Conservation (phyloP, 2,329 filamentous ascomycete species). For the Pseudocercospora crystallina region DNA sequence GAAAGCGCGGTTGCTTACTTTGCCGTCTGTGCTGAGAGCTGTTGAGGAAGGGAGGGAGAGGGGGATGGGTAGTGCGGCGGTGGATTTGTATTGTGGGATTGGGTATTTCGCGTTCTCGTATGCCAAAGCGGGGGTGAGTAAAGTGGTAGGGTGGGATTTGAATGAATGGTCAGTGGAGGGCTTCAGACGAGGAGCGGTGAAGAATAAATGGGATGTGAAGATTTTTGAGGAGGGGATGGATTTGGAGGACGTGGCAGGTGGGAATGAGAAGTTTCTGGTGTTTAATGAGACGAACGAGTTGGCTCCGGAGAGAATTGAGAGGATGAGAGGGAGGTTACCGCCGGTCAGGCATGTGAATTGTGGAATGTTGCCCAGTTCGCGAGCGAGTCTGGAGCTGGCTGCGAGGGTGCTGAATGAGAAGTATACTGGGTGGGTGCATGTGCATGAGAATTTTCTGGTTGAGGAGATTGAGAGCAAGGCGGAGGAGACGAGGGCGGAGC, state of each 20-base stretch:
- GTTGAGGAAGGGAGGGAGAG: constrained; percentile 34
- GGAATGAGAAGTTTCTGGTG: constrained; percentile 34
- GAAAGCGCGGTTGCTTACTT: constrained; percentile 70
- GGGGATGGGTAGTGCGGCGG: constrained; percentile 37
- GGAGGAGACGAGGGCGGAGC: constrained; percentile 39
- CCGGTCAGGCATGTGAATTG: constrained; percentile 59
- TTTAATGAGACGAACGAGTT: constrained; percentile 44
- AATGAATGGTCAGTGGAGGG: constrained; percentile 60
- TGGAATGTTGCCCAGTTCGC: constrained; percentile 57
- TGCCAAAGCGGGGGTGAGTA: constrained; percentile 63
- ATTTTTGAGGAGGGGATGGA: constrained; percentile 2
- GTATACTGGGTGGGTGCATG: constrained; percentile 57
- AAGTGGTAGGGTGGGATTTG: constrained; percentile 83
- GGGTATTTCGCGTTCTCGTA: constrained; percentile 93
- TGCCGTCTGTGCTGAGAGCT: constrained; percentile 36
- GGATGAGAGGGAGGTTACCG: constrained; percentile 27
- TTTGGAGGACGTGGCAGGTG: constrained; percentile 3
- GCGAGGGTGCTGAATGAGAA: constrained; percentile 47
- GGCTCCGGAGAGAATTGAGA: constrained; percentile 32
- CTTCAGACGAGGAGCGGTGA: constrained; percentile 39
- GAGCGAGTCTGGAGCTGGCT: constrained; percentile 50
- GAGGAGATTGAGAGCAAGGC: constrained; percentile 47
- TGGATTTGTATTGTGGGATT: constrained; percentile 90
- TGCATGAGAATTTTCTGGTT: constrained; percentile 60
- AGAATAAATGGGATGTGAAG: constrained; percentile 41